These are phyloP conservation scores for Ophiostoma perfectum DNA, from an alignment of 2,329 filamentous ascomycete species.

Conservation along the genomic window DNA sequence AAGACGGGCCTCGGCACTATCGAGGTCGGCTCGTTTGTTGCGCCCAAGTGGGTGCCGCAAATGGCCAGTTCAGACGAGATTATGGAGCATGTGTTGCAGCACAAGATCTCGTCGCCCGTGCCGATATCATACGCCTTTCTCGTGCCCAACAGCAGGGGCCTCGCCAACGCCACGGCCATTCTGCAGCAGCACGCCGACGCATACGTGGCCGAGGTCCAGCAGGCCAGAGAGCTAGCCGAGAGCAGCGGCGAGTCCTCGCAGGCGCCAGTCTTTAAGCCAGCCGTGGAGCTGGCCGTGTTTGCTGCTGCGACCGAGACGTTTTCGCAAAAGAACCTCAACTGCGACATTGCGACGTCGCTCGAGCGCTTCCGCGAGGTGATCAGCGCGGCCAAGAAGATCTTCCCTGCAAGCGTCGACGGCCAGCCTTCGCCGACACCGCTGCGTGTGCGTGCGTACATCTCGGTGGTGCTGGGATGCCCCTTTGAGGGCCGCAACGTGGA, in stretches of 20 bases:
- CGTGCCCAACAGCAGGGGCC: slow-evolving; percentile 68
- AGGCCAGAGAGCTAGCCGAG: slow-evolving; percentile 33
- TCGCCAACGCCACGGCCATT: slow-evolving; percentile 56
- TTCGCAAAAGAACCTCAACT: slow-evolving; percentile 76
- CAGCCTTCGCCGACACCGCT: slow-evolving; percentile 40
- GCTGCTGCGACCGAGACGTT: slow-evolving; percentile 77
- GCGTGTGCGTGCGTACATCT: slow-evolving; percentile 73
- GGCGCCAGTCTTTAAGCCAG: slow-evolving; percentile 35
- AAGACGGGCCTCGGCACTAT: slow-evolving; percentile 66
- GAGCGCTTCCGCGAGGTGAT: slow-evolving; percentile 66
- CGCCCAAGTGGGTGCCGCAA: slow-evolving; percentile 81
- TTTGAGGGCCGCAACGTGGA: slow-evolving; percentile 63
- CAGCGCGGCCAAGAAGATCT: slow-evolving; percentile 57
- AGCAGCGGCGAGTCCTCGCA: slow-evolving; percentile 57
- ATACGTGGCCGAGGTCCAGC: slow-evolving; percentile 40
- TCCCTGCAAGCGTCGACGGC: slow-evolving; percentile 27
- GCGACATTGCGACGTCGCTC: slow-evolving; percentile 68
- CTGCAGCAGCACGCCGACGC: slow-evolving; percentile 47
- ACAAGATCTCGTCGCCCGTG: slow-evolving; percentile 47
- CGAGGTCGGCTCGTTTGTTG: slow-evolving; percentile 76
- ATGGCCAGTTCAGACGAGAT: slow-evolving; percentile 77
- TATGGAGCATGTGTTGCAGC: slow-evolving; percentile 60
- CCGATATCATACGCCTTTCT: slow-evolving; percentile 74
- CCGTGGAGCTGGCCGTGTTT: slow-evolving; percentile 44
- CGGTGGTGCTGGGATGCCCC: slow-evolving; percentile 73